Percentiles rank a stretch among this genome's conserved stretches.
Evolutionary conservation across 1,284 basidiomycete genomes (phyloP).

Genomic region (Malassezia furfur): DNA sequence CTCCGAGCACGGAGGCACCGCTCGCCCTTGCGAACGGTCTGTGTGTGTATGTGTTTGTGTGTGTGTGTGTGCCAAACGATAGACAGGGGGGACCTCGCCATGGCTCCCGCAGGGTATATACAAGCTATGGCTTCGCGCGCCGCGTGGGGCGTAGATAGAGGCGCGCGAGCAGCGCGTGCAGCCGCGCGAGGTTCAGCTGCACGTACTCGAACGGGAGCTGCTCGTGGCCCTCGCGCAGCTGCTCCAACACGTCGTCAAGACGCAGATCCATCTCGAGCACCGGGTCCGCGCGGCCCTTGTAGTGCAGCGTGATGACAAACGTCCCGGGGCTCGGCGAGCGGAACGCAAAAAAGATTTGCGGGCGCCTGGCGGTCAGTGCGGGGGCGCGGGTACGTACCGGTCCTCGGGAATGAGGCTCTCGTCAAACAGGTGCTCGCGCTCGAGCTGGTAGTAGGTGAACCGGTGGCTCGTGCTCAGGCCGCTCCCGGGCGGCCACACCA

Average conservation of each 20-base stretch:
- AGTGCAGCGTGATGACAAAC: constrained; percentile 95
- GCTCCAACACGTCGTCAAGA: constrained; percentile 90
- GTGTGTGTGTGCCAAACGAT: no score
- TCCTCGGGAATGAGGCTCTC: constrained; percentile 98
- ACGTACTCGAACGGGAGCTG: constrained; percentile 93
- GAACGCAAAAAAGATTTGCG: constrained; percentile 98
- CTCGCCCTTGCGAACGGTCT: no score
- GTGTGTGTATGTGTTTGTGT: no score
- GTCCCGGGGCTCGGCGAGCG: constrained; percentile 94
- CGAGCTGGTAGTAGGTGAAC: constrained; percentile 92
- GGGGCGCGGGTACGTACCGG: constrained; percentile 16
- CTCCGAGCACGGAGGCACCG: no score
- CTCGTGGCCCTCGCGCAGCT: constrained; percentile 98
- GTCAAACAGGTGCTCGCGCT: constrained; percentile 99
- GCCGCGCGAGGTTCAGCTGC: constrained; percentile 89
- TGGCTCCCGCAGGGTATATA: not conserved
- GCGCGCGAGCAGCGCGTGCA: constrained; percentile 59
- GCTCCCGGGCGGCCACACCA: not conserved
- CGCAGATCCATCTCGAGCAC: constrained; percentile 99
- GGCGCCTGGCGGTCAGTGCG: constrained; percentile 52
- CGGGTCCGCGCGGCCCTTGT: constrained; percentile 97
- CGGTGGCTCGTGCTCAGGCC: constrained; percentile 52
- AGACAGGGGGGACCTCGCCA: no score
- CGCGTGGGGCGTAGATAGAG: not conserved
- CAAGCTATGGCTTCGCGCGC: not conserved